Base-by-base conservation (phyloP, 306 rosid genomes). In the Vachellia collinsii region DNA sequence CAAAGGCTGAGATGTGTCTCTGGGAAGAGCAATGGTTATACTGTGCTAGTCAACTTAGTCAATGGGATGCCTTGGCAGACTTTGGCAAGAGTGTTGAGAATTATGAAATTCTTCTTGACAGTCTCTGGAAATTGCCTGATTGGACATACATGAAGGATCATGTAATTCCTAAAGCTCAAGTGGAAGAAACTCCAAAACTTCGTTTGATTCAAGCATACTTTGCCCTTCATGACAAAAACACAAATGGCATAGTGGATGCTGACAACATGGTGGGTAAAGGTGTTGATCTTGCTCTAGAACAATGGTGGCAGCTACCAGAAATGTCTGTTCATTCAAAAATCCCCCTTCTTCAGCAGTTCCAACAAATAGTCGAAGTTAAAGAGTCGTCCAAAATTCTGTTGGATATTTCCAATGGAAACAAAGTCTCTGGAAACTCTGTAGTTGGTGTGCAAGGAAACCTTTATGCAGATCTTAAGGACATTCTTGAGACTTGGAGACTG, bases 291-390 rank as follows among this genome's bases (percentile, higher is more conserved):
- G 97, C 99, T 77, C 85, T 96, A 79, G 99, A 96, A 82, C 99
- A 93, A 69, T 96, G 99, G 99, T 96, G 99, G 99, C 99, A 96
- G 75, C 87, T 96, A 77, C 99, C 99, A 29, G 97, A 93, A 90
- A 92, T 93, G 97, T 93, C 98, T 77, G 92, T 96, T 82, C 92
- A 96, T 92, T 90, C 99, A 80, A 89, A 97, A 88, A 92, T 96
- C 83, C 97, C 98, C 75, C 98, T 96, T 66, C 89, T 96, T 86
- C 98, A 93, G 91, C 99, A 96, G 80, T 96, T 96, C 89, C 99
- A 96, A 82, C 98, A 93, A 86, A 81, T 96, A 75, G 99, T 96
- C 87, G 99, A 96, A 89, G 99, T 96, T 88, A 98, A 93, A 82
- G 99, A 96, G 75, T 96, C 99, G 39, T 79, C 94, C 16, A 86